These are phyloP conservation scores for Schizochytrium sp. DNA, from an alignment of 108 stramenopile genomes.

Conservation along the genomic window DNA sequence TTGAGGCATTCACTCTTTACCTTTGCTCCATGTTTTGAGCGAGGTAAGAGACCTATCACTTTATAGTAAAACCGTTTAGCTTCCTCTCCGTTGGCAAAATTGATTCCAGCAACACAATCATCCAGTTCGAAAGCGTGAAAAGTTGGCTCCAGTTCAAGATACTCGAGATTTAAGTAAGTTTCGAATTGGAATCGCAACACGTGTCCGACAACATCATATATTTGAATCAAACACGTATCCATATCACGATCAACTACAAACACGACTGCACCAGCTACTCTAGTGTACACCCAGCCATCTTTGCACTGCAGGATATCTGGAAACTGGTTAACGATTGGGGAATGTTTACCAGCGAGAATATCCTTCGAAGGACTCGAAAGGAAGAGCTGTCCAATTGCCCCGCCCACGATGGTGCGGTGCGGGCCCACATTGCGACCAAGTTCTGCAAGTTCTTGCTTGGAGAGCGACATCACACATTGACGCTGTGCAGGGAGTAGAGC, in stretches of 20 bases:
- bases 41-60: not conserved
- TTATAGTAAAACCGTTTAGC: not conserved
- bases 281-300: not conserved
- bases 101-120: conserved; percentile 48
- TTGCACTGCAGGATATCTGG: not conserved
- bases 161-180: conserved; percentile 6
- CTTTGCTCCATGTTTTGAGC: not conserved
- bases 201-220: not conserved
- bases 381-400: conserved; percentile 2
- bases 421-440: not conserved
- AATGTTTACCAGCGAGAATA: not conserved
- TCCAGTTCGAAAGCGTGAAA: conserved; percentile 59
- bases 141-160: not conserved
- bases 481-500: too few species aligned
- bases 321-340: not conserved
- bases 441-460: not conserved
- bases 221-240: conserved; percentile 26
- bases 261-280: not conserved
- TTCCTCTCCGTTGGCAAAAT: not conserved
- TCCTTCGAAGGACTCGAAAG: not conserved
- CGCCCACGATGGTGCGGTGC: not conserved
- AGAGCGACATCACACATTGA: not conserved
- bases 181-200: conserved; percentile 51
- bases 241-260: conserved; percentile 19
- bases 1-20: too few species aligned